phyloP scores from a whole-genome alignment of 495 filamentous ascomycete species.

The Talaromyces liani region DNA sequence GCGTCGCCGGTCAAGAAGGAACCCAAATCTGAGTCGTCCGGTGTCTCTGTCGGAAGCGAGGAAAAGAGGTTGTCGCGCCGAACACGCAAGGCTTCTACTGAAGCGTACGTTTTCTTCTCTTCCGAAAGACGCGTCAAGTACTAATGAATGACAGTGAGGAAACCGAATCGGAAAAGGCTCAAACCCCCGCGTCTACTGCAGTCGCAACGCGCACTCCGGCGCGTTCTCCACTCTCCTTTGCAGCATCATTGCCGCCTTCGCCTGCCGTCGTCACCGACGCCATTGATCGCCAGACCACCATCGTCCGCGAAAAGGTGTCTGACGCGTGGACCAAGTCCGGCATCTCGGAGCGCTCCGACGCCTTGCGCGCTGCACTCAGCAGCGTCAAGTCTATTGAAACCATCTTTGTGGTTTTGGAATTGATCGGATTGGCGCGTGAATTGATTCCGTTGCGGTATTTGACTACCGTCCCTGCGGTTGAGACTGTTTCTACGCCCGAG shows the following conservation, averaged over 20 bases:
- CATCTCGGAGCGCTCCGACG: conserved; percentile 38
- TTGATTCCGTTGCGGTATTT: conserved; percentile 57
- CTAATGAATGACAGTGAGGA: conserved; percentile 22
- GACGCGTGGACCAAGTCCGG: conserved; percentile 36
- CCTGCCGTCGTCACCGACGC: conserved; percentile 76
- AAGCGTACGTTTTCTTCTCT: conserved; percentile 30
- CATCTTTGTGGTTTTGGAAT: conserved; percentile 55
- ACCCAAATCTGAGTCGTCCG: conserved; percentile 18
- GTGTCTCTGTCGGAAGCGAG: conserved; percentile 13
- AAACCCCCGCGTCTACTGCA: conserved; percentile 23
- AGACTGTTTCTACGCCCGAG: conserved; percentile 23
- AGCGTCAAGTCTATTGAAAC: conserved; percentile 59
- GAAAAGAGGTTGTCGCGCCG: conserved; percentile 24
- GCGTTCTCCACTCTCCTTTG: conserved; percentile 29
- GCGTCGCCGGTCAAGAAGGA: conserved; percentile 74
- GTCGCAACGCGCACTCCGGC: conserved; percentile 48
- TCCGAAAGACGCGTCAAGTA: neutral
- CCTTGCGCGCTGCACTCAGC: conserved; percentile 54
- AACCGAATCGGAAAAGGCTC: conserved; percentile 24
- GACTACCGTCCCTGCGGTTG: conserved; percentile 58
- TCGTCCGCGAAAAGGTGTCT: conserved; percentile 45
- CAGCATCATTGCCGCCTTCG: conserved; percentile 62
- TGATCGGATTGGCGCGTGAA: conserved; percentile 36
- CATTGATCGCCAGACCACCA: conserved; percentile 67
- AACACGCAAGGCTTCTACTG: conserved; percentile 34